Evolutionary conservation across 805 yeast species (phyloP).

Genomic region (Zygosaccharomyces gambellarensis): DNA sequence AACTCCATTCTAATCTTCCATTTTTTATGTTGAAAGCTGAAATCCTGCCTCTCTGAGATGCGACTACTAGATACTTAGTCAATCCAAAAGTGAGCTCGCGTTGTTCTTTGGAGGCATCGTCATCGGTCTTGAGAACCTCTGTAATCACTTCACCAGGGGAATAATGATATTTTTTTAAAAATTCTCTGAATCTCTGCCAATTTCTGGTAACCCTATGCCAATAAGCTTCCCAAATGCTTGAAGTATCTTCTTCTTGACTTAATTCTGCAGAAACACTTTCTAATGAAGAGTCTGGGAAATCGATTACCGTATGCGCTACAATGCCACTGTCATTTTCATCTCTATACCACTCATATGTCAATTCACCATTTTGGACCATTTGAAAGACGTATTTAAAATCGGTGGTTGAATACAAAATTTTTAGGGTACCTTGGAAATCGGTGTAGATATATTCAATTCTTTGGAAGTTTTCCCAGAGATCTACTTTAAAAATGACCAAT

Average conservation of each 20-base stretch:
- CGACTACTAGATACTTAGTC: conserved; percentile 39
- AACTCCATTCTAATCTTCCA: conserved; percentile 41
- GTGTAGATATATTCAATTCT: conserved; percentile 18
- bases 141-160: conserved; percentile 24
- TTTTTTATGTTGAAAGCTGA: conserved; percentile 41
- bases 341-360: conserved; percentile 36
- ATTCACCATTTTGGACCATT: conserved; percentile 21
- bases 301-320: conserved; percentile 31
- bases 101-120: conserved; percentile 17
- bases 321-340: conserved; percentile 42
- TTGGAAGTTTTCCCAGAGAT: conserved; percentile 17
- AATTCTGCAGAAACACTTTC: conserved; percentile 20
- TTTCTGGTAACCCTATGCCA: conserved; percentile 25
- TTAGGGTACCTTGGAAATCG: conserved; percentile 15
- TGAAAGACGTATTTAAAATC: conserved; percentile 17
- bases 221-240: conserved; percentile 25
- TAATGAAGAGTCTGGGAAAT: conserved; percentile 16
- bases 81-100: conserved; percentile 42
- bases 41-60: conserved; percentile 40
- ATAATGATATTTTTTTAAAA: conserved; percentile 16
- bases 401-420: conserved; percentile 13
- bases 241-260: conserved; percentile 13
- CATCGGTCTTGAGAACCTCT: conserved; percentile 13
- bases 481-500: conserved; percentile 13
- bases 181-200: conserved; percentile 17